Evolutionary conservation across 75 land plant species (phyloP).

Genomic region (Cryptomeria japonica): DNA sequence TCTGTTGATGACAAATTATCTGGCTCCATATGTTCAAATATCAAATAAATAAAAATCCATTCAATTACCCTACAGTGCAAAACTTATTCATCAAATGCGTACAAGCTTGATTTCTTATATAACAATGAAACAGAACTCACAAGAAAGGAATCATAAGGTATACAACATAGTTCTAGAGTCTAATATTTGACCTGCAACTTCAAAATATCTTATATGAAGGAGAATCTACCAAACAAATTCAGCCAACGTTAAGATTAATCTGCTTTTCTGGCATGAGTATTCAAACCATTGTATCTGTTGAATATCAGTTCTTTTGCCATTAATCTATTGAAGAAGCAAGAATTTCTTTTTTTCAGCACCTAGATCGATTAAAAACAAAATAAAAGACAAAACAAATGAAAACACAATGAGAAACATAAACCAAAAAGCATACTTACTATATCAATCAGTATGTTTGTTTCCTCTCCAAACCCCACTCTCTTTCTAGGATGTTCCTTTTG

Average conservation of each 20-base stretch:
- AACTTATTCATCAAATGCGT: not conserved
- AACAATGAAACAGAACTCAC: too few species aligned
- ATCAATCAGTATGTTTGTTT: conserved; percentile 3
- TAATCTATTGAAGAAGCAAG: not conserved
- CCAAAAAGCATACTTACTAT: not conserved
- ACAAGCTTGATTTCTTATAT: not conserved
- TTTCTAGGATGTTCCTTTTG: not conserved
- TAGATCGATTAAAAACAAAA: not conserved
- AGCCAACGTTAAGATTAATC: not conserved
- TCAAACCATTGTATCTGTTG: not conserved
- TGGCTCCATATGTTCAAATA: not conserved
- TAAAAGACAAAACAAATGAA: too few species aligned
- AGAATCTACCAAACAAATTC: not conserved
- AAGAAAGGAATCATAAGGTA: not conserved
- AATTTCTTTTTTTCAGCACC: not conserved
- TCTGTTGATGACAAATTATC: not conserved
- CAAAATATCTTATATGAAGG: not conserved
- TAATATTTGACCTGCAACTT: not conserved
- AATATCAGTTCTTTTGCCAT: not conserved
- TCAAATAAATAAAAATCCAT: not conserved
- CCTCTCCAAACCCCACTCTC: not conserved
- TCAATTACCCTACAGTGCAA: not conserved
- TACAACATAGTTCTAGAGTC: not conserved
- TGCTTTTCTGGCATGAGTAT: not conserved
- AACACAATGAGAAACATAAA: not conserved